These are phyloP conservation scores for Leccinum arenicola DNA, from an alignment of 768 basidiomycete species.

Conservation along the genomic window DNA sequence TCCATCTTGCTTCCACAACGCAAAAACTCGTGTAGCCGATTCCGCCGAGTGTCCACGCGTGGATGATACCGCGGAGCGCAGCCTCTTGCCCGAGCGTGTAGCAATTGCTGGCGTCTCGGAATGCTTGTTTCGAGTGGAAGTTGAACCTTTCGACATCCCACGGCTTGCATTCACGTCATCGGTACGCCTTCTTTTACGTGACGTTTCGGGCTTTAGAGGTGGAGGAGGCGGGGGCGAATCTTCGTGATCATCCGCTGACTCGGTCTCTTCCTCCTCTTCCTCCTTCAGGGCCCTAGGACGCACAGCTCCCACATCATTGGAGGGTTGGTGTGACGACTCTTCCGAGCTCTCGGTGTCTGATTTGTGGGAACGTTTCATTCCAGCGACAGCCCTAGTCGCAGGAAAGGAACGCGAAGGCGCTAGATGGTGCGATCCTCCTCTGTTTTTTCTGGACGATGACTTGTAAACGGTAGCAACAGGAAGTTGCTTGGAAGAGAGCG, in stretches of 20 bases:
- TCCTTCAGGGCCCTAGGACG: constrained; percentile 24
- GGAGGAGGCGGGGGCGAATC: constrained; percentile 33
- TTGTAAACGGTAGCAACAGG: constrained; percentile 4
- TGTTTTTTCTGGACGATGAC: constrained; percentile 9
- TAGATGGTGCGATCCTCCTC: background rate
- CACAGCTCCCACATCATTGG: constrained; percentile 28
- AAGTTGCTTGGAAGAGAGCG: constrained; percentile 6
- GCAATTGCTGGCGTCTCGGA: constrained; percentile 27
- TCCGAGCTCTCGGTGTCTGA: constrained; percentile 28
- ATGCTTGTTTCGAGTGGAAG: constrained; percentile 27
- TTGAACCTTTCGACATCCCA: constrained; percentile 23
- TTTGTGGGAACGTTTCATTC: constrained; percentile 20
- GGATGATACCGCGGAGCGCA: constrained; percentile 38
- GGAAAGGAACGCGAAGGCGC: constrained; percentile 5
- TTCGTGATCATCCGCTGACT: constrained; percentile 41
- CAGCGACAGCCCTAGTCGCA: constrained; percentile 7
- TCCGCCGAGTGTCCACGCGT: constrained; percentile 12
- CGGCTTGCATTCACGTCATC: constrained; percentile 26
- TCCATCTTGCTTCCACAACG: constrained; percentile 59
- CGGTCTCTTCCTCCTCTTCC: constrained; percentile 38
- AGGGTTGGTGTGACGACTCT: constrained; percentile 13
- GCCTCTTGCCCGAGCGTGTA: constrained; percentile 37
- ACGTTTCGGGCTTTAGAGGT: constrained; percentile 12
- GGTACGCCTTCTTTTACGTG: constrained; percentile 46
- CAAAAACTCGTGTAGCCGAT: constrained; percentile 61